Percentiles rank a stretch among this genome's conserved stretches.
Evolutionary conservation across 164 flowering plant genomes (phyloP).

Genomic region (Stephania japonica): DNA sequence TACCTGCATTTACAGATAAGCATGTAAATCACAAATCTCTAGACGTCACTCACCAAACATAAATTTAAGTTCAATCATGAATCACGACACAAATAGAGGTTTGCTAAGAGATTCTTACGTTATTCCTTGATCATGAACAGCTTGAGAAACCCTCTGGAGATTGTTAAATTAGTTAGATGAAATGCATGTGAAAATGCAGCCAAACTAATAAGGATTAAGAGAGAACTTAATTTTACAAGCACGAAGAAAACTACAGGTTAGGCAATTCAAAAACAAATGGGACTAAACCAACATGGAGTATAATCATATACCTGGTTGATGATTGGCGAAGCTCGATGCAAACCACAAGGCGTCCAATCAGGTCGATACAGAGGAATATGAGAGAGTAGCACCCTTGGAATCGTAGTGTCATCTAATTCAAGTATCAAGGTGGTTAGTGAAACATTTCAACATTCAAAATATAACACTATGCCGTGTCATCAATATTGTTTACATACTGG

Average conservation of each 20-base stretch:
- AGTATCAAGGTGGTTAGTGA: not conserved
- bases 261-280: not conserved
- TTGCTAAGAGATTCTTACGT: constrained; percentile 37
- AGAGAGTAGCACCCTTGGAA: constrained; percentile 69
- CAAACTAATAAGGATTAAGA: no score
- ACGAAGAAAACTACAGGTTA: no score
- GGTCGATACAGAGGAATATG: constrained; percentile 89
- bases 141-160: constrained; percentile 51
- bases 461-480: not conserved
- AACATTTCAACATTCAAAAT: not conserved
- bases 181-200: no score
- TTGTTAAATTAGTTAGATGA: constrained; percentile 5
- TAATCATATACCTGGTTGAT: constrained; percentile 63
- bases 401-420: constrained; percentile 30
- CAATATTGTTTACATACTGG: no score
- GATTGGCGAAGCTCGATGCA: constrained; percentile 57
- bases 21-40: not conserved
- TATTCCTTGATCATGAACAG: constrained; percentile 38
- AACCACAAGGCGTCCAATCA: constrained; percentile 71
- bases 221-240: no score
- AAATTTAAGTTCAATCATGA: not conserved
- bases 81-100: constrained; percentile 4
- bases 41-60: not conserved
- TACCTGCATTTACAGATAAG: constrained; percentile 42
- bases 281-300: not conserved